Percentiles rank a stretch among this genome's conserved stretches.
These are phyloP conservation scores for Penicillium angulare DNA, from an alignment of 495 filamentous ascomycete genomes.

Conservation along the genomic window DNA sequence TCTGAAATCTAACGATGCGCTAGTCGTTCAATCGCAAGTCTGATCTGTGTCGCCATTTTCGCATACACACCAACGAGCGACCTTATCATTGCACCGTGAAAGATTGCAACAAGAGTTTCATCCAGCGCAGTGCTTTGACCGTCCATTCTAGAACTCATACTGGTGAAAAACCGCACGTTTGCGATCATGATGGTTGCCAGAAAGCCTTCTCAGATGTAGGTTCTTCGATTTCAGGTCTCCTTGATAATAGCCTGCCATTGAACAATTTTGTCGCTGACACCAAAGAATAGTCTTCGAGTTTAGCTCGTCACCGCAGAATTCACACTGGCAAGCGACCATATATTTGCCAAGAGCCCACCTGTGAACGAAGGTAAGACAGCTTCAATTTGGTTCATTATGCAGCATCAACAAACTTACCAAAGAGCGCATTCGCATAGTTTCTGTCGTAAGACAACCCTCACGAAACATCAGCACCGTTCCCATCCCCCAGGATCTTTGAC, in stretches of 20 bases:
- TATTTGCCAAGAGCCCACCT: conserved; percentile 73
- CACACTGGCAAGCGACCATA: conserved; percentile 87
- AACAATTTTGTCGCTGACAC: not conserved
- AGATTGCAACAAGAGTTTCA: conserved; percentile 84
- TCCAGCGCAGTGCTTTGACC: conserved; percentile 83
- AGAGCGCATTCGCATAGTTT: conserved; percentile 65
- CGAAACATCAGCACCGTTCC: conserved; percentile 72
- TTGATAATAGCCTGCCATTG: too few relatives aligned
- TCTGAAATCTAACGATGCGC: too few relatives aligned
- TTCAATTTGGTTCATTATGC: not conserved
- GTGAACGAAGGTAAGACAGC: conserved; percentile 67
- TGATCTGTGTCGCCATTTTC: conserved; percentile 81
- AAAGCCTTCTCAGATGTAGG: conserved; percentile 87
- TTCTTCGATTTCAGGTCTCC: too few relatives aligned
- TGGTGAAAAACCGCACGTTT: conserved; percentile 85
- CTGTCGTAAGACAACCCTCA: conserved; percentile 84
- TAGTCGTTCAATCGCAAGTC: conserved; percentile 94
- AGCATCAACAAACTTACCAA: not conserved
- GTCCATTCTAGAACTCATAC: conserved; percentile 87
- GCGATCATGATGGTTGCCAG: conserved; percentile 73
- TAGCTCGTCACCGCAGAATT: conserved; percentile 82
- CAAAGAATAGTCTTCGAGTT: conserved; percentile 69
- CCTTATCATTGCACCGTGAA: conserved; percentile 70
- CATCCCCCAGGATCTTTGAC: conserved; percentile 60
- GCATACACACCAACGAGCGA: conserved; percentile 88